Conservation (phyloP, 139 green algal species). For the Picochlorum sp. region DNA sequence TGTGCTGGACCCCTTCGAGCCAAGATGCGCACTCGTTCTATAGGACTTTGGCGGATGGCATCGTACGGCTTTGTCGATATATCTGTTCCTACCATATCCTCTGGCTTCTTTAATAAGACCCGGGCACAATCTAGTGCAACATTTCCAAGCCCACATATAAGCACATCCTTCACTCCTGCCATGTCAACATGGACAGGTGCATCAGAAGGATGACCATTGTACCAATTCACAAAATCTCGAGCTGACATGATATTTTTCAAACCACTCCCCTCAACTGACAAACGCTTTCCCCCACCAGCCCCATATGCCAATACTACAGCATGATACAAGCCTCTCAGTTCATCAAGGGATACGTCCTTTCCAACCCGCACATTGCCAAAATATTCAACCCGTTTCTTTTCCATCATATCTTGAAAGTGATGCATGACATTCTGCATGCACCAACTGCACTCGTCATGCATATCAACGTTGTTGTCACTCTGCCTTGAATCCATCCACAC, state of each 20-base stretch:
- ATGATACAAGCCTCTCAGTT: conserved; percentile 68
- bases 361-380: conserved; percentile 77
- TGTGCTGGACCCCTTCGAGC: conserved; percentile 72
- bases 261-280: conserved; percentile 73
- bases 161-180: conserved; percentile 38
- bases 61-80: conserved; percentile 62
- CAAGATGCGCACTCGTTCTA: conserved; percentile 68
- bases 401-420: conserved; percentile 64
- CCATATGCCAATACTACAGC: conserved; percentile 83
- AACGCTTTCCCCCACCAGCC: conserved; percentile 70
- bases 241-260: conserved; percentile 62
- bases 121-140: conserved; percentile 92
- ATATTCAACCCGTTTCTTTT: conserved; percentile 33
- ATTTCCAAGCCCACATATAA: conserved; percentile 76
- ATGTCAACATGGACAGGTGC: conserved; percentile 49
- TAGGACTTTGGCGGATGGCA: conserved; percentile 17
- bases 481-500: conserved; percentile 19
- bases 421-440: conserved; percentile 68
- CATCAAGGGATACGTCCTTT: conserved; percentile 25
- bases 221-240: conserved; percentile 97
- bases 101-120: conserved; percentile 59
- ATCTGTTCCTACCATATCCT: conserved; percentile 69
- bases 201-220: conserved; percentile 88
- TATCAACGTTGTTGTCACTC: neutral
- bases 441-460: neutral